Evolutionary conservation across 2,329 filamentous ascomycete species (phyloP), one percentile per base, ranked within the genome.

Genomic region (Pseudogymnoascus sp.): DNA sequence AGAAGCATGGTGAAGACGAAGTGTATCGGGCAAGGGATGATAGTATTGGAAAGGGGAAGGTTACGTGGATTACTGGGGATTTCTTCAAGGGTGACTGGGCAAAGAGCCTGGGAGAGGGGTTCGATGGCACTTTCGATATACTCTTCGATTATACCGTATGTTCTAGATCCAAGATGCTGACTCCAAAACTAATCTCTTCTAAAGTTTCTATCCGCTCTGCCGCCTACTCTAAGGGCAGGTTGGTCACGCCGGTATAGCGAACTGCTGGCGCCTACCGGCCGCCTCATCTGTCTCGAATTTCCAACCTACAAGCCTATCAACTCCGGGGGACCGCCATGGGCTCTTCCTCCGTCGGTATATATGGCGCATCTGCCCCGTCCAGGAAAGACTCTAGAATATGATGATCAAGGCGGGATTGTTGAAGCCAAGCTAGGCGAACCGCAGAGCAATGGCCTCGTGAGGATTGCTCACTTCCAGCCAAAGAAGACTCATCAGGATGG

Each of bases 251-350:
- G 81, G 60, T 81, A 82, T 72, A 67, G 74, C 12, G 70, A 78
- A 38, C 75, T 86, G 38, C 74, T 87, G 30, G 66, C 73, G 18
- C 75, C 76, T 5, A 68, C 70, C 66, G 82, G 83, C 20, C 75
- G 78, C 37, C 74, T 87, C 25, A 70, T 87, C 59, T 86, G 84
- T 73, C 80, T 96, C 64, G 90, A 96, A 71, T 95, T 88, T 71
- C 91, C 91, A 8, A 84, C 87, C 1, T 80, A 83, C 64, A 94
- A 92, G 71, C 79, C 83, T 41, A 80, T 86, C 8, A 77, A 77
- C 9, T 78, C 80, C 8, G 79, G 79, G 8, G 90, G 91, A 0
- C 90, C 91, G 11, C 90, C 91, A 1, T 92, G 83, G 79, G 84
- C 85, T 6, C 74, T 90, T 39, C 81, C 83, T 11, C 81, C 88